Conservation (phyloP, 345 rosid genomes). For the Salix viminalis region DNA sequence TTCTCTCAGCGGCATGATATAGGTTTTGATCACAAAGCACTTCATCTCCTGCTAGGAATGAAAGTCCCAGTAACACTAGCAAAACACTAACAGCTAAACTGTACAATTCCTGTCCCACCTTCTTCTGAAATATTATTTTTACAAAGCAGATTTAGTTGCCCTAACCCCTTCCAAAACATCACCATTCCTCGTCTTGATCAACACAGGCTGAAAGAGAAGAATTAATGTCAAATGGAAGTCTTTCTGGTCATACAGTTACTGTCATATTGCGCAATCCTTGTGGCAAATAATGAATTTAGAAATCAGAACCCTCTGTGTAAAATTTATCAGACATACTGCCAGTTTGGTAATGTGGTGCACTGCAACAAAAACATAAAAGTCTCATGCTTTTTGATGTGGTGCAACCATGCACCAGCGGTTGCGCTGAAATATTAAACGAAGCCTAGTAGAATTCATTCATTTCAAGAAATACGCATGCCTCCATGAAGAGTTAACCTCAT, state of each 20-base stretch:
- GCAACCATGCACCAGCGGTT: too few relatives aligned
- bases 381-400: too few relatives aligned
- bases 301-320: background rate
- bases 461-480: background rate
- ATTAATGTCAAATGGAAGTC: background rate
- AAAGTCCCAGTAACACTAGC: background rate
- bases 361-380: too few relatives aligned
- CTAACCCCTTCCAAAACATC: background rate
- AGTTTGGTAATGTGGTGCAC: too few relatives aligned
- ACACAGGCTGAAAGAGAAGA: slow-evolving; percentile 32
- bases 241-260: background rate
- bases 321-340: background rate
- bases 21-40: background rate
- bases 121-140: background rate
- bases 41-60: background rate
- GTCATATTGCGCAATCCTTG: background rate
- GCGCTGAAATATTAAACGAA: too few relatives aligned
- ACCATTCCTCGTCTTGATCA: slow-evolving; percentile 27
- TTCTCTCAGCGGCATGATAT: background rate
- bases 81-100: background rate
- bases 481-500: background rate
- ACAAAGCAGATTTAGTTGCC: background rate
- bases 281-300: background rate
- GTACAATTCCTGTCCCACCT: background rate
- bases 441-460: background rate